Evolutionary conservation across 176 grass and related monocot genomes (phyloP), one percentile per base, ranked within the genome.

Genomic region (Cenchrus americanus): DNA sequence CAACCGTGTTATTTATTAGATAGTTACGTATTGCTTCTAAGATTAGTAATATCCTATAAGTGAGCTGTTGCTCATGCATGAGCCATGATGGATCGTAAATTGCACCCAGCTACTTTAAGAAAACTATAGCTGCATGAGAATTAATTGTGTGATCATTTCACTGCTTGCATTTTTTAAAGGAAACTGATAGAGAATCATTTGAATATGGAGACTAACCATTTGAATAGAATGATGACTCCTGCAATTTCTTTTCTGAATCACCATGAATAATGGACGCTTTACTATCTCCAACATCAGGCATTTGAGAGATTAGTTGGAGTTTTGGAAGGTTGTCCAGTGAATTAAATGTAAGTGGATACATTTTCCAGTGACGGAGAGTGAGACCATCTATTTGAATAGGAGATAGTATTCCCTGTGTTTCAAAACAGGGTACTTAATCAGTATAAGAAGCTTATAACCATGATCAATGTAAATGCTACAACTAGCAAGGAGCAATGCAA

Each of bases 331-430:
- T 83, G 24, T 65, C 83, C 71, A 86, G 51, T 67, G 72, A 57
- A 87, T 80, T 75, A 50, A 98, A 82, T 76, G 87, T 73, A 69
- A 98, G 61, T 6, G 89, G 96, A 85, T 83, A 80, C 91, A 93
- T 88, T 88, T 83, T 93, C 96, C 96, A 98, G 23, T 85, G 76
- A 73, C 9, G 27, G 87, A 98, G 75, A 77, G 62, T 84, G 81
- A 88, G 46, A 26, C 85, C 87, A 82, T 95, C 87, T 43, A 98
- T 57, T 73, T 82, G 70, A 76, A 95, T 87, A 81, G 89, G 46
- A 87, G 96, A 98, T 79, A 98, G 79, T 91, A 98, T 93, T 69
- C 96, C 96, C 96, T 98, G 85, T 66, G 63, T 76, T 83, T 62
- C 15, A 19, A 51, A 86, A 79, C 3, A 47, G 27, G 14, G 42